Evolutionary conservation across 352 stramenopile genomes (phyloP), one percentile per base, ranked within the genome.

Genomic region (Globisporangium paroecandrum): DNA sequence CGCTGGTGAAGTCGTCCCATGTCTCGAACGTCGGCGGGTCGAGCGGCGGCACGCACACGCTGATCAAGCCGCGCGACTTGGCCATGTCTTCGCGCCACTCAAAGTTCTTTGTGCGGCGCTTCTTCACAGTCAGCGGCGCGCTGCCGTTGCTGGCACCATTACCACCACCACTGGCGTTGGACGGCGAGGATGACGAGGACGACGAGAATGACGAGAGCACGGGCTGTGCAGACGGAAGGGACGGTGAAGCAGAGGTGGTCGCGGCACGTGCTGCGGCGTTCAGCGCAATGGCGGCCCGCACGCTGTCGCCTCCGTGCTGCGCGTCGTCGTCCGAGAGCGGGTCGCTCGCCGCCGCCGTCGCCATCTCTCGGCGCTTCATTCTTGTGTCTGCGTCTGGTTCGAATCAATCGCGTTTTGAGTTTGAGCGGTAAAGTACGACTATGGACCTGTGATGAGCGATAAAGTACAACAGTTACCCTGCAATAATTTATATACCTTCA

Each of bases 61-160:
- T 66, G 29, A 86, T 68, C 2, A 64, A 72, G 24, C 75, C 77
- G 20, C 82, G 81, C 4, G 83, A 73, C 56, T 84, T 85, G 38
- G 79, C 72, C 77, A 91, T 76, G 57, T 92, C 77, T 67, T 94
- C 85, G 41, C 85, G 82, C 74, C 83, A 75, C 64, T 91, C 83
- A 68, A 81, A 94, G 75, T 94, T 91, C 72, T 94, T 94, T 20
- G 85, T 94, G 49, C 82, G 83, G 4, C 85, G 80, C 67, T 92
- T 94, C 77, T 94, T 91, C 12, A 93, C 82, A 9, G 82, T 65
- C 29, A 69, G 72, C 24, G 69, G 56, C 32, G 64, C 8, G 59
- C 46, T 4, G 53, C n/a, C 25, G 51, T 2, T 2, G 22, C 4
- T 60, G n/a, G 9, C 34, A 22, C 5, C 20, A 27, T 20, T 29